phyloP scores from a whole-genome alignment of 257 asterid genomes.

The Penstemon barbatus region DNA sequence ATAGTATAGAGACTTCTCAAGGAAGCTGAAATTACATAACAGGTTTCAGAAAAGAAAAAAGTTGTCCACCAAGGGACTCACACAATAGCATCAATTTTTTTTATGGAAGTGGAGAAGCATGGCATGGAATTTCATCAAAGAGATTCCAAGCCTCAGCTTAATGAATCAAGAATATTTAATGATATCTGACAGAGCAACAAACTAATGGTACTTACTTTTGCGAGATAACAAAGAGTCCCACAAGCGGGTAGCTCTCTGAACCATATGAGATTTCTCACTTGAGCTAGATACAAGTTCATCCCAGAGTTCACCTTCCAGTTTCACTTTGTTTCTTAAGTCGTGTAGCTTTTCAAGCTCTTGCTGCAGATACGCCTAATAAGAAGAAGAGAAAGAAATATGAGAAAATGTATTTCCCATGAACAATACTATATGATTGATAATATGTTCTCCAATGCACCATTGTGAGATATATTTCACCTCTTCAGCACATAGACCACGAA shows the following conservation, averaged over 20 bases:
- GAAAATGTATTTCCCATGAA: conserved; percentile 18
- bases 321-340: conserved; percentile 86
- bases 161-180: conserved; percentile 3
- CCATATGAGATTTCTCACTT: conserved; percentile 97
- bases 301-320: conserved; percentile 92
- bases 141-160: conserved; percentile 17
- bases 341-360: conserved; percentile 96
- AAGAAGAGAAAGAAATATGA: conserved; percentile 26
- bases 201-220: conserved; percentile 62
- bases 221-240: conserved; percentile 98
- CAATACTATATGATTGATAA: conserved; percentile 8
- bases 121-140: conserved; percentile 2
- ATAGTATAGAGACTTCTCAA: no score
- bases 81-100: conserved; percentile 5
- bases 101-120: neutral
- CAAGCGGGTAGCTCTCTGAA: conserved; percentile 93
- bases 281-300: conserved; percentile 99
- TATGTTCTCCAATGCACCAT: conserved; percentile 11
- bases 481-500: conserved; percentile 97
- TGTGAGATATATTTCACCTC: conserved; percentile 53
- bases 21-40: neutral
- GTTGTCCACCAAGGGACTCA: neutral
- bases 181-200: conserved; percentile 6
- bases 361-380: conserved; percentile 81
- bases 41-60: conserved; percentile 4